Conservation (phyloP, 257 asterid genomes). For the Ligustrum vulgare region DNA sequence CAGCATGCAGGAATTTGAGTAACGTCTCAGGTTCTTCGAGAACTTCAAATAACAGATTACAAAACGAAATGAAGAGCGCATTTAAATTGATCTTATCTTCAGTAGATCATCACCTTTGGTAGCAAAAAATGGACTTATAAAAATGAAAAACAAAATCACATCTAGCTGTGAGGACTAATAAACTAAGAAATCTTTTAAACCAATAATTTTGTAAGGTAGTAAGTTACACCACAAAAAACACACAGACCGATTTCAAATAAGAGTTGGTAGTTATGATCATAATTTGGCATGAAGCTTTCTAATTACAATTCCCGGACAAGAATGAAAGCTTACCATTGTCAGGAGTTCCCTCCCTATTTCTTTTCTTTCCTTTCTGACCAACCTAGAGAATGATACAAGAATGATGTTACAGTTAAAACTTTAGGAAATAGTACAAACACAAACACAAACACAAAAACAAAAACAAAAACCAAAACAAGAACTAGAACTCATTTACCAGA, state of each 20-base stretch:
- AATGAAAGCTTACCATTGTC: constrained; percentile 45
- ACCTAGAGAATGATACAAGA: constrained; percentile 40
- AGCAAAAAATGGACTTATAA: neutral
- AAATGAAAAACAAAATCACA: neutral
- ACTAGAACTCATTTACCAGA: neutral
- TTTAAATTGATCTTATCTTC: neutral
- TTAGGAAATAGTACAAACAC: neutral
- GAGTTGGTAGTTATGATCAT: neutral
- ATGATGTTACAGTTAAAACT: neutral
- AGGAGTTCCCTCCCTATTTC: constrained; percentile 72
- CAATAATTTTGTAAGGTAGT: neutral
- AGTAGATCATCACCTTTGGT: neutral
- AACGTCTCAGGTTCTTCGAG: no score
- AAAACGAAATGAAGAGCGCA: no score
- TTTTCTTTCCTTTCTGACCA: constrained; percentile 57
- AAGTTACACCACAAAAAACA: neutral
- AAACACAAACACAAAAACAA: neutral
- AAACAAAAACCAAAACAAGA: neutral
- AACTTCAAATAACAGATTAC: no score
- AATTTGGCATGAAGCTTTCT: neutral
- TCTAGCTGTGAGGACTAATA: neutral
- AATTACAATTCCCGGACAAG: neutral
- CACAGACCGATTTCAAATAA: neutral
- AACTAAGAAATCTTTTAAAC: neutral
- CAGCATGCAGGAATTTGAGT: neutral